These are phyloP conservation scores for Blastomyces percursus DNA, from an alignment of 2,329 filamentous ascomycete genomes.

Conservation along the genomic window DNA sequence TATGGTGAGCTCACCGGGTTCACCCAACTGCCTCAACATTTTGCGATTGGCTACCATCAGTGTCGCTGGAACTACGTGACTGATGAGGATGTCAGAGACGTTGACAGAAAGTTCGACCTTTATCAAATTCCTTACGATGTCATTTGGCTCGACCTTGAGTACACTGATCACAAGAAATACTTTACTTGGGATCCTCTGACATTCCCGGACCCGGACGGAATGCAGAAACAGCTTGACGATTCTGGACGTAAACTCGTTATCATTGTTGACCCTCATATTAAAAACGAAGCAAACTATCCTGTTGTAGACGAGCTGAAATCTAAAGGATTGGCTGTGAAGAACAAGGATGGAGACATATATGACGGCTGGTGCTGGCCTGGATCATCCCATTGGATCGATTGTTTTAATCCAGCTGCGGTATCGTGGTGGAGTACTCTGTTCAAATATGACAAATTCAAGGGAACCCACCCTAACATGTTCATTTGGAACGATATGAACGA, in stretches of 20 bases:
- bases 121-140: constrained; percentile 93
- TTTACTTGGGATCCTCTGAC: constrained; percentile 92
- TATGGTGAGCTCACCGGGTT: constrained; percentile 88
- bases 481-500: constrained; percentile 99
- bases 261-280: constrained; percentile 97
- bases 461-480: constrained; percentile 74
- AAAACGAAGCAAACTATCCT: constrained; percentile 69
- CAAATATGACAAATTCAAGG: constrained; percentile 78
- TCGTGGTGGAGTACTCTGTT: constrained; percentile 89
- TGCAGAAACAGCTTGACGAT: constrained; percentile 77
- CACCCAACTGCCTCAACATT: constrained; percentile 83
- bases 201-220: constrained; percentile 73
- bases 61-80: constrained; percentile 99
- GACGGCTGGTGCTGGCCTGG: constrained; percentile 99
- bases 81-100: constrained; percentile 92
- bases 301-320: constrained; percentile 72
- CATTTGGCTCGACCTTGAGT: constrained; percentile 98
- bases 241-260: constrained; percentile 82
- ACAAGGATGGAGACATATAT: constrained; percentile 80
- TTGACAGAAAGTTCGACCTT: constrained; percentile 93
- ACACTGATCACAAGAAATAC: constrained; percentile 93
- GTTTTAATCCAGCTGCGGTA: constrained; percentile 83
- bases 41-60: constrained; percentile 88
- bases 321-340: constrained; percentile 71
- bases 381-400: constrained; percentile 91